Conservation (phyloP, 495 filamentous ascomycete genomes). For the Talaromyces nanjingensis region DNA sequence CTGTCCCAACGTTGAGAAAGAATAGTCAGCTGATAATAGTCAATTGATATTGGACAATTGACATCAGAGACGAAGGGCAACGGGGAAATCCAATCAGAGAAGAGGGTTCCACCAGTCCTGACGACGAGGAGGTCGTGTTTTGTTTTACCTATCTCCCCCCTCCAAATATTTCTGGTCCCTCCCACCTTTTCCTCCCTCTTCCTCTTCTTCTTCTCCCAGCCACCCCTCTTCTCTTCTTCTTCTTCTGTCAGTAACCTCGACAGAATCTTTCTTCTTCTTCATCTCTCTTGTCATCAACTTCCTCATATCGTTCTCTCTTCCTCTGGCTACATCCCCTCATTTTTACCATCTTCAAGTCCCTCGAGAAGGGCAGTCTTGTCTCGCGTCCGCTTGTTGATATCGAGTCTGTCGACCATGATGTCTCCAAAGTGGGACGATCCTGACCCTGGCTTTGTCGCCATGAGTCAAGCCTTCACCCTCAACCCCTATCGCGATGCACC, state of each 20-base stretch:
- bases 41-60: background rate
- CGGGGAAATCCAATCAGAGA: background rate
- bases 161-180: background rate
- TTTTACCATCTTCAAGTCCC: background rate
- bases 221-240: background rate
- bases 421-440: background rate
- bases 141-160: background rate
- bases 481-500: background rate
- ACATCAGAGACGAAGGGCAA: background rate
- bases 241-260: background rate
- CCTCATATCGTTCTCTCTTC: background rate
- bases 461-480: background rate
- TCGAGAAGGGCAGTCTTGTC: background rate
- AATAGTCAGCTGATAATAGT: background rate
- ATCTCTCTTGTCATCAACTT: background rate
- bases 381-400: background rate
- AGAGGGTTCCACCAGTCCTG: background rate
- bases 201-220: background rate
- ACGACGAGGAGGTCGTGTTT: background rate
- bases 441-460: background rate
- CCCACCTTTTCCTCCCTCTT: background rate
- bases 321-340: background rate
- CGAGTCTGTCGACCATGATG: background rate
- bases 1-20: background rate
- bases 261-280: slow-evolving; percentile 1